Conservation (phyloP, 108 stramenopile genomes). For the Cyclotella atomus region DNA sequence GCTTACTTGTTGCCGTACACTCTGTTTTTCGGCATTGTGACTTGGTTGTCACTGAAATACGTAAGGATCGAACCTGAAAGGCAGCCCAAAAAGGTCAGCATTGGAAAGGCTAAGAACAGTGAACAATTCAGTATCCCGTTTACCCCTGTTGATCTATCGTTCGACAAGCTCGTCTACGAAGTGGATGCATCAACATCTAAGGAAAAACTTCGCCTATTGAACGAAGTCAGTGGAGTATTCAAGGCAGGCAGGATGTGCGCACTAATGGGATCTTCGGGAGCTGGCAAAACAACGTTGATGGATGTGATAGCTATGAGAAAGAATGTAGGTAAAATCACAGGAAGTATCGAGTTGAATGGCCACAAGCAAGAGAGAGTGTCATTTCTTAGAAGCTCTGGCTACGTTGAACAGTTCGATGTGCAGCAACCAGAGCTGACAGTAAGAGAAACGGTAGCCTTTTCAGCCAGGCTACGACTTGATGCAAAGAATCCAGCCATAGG, state of each 20-base stretch:
- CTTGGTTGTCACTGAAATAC: conserved; percentile 35
- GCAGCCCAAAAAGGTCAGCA: conserved; percentile 29
- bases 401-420: conserved; percentile 92
- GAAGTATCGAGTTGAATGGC: conserved; percentile 74
- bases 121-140: conserved; percentile 60
- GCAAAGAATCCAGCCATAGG: conserved; percentile 43
- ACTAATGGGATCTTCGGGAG: conserved; percentile 69
- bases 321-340: conserved; percentile 56
- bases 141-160: conserved; percentile 68
- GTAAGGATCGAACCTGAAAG: conserved; percentile 48
- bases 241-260: conserved; percentile 69
- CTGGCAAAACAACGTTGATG: conserved; percentile 62
- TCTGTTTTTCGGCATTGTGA: conserved; percentile 28
- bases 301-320: conserved; percentile 81
- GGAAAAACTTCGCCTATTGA: conserved; percentile 60
- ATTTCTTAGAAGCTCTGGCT: conserved; percentile 78
- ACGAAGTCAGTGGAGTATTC: conserved; percentile 68
- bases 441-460: conserved; percentile 86
- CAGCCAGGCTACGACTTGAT: conserved; percentile 83
- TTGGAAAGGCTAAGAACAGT: conserved; percentile 19
- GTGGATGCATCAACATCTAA: conserved; percentile 68
- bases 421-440: conserved; percentile 87
- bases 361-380: conserved; percentile 61
- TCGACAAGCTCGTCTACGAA: conserved; percentile 72
- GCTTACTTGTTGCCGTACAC: conserved; percentile 48